Evolutionary conservation across 2,329 filamentous ascomycete species (phyloP).

Genomic region (Cryoendolithus antarcticus): DNA sequence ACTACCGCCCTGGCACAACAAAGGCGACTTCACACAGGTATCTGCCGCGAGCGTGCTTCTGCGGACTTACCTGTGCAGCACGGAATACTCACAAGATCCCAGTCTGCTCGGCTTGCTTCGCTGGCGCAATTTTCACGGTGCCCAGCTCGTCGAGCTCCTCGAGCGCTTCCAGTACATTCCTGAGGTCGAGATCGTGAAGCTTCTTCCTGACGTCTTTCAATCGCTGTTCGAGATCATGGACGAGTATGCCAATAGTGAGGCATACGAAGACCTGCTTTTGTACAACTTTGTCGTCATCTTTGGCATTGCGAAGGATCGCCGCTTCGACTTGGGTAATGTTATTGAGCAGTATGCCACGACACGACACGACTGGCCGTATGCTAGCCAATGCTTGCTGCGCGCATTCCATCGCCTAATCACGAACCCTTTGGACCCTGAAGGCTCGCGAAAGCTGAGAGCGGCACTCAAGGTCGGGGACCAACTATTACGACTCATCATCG

Average conservation of each 20-base stretch:
- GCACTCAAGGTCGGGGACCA: constrained; percentile 93
- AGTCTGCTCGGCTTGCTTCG: constrained; percentile 70
- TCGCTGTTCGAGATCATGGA: constrained; percentile 83
- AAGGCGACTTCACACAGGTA: constrained; percentile 58
- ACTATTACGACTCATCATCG: constrained; percentile 88
- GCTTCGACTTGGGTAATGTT: constrained; percentile 81
- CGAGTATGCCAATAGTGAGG: constrained; percentile 79
- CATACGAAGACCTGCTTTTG: constrained; percentile 87
- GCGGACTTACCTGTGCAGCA: constrained; percentile 85
- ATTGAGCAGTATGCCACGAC: constrained; percentile 85
- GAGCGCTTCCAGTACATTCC: constrained; percentile 84
- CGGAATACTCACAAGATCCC: constrained; percentile 84
- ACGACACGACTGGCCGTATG: constrained; percentile 86
- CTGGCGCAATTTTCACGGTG: constrained; percentile 51
- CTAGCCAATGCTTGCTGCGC: constrained; percentile 73
- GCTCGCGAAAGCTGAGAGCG: constrained; percentile 70
- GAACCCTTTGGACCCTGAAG: constrained; percentile 71
- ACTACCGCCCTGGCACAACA: constrained; percentile 69
- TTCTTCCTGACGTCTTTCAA: constrained; percentile 79
- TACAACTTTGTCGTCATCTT: constrained; percentile 79
- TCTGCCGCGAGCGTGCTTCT: constrained; percentile 62
- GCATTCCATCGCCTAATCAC: constrained; percentile 76
- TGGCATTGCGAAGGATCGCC: constrained; percentile 84
- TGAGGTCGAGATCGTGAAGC: constrained; percentile 94
- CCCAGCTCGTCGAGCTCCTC: constrained; percentile 60